Evolutionary conservation across 2,329 filamentous ascomycete genomes (phyloP).

Genomic region (Sarocladium oryzae): DNA sequence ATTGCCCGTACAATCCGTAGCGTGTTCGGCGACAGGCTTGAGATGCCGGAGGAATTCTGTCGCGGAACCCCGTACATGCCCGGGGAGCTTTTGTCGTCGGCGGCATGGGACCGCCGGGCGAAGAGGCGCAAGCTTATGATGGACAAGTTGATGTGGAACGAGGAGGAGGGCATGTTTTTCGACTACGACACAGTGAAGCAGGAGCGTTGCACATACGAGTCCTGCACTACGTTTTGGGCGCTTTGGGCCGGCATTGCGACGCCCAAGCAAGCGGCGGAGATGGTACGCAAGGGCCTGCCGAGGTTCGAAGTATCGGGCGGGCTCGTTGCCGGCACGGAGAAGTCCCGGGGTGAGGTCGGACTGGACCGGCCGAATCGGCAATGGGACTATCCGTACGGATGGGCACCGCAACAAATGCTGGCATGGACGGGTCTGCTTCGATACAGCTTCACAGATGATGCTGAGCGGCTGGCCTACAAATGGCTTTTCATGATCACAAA

Average conservation of each 20-base stretch:
- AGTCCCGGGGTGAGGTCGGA: slow-evolving; percentile 74
- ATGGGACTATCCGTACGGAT: slow-evolving; percentile 98
- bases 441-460: slow-evolving; percentile 87
- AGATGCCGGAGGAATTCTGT: slow-evolving; percentile 79
- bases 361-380: slow-evolving; percentile 87
- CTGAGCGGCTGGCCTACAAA: slow-evolving; percentile 84
- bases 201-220: slow-evolving; percentile 78
- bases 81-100: slow-evolving; percentile 71
- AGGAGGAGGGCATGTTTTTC: slow-evolving; percentile 91
- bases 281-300: slow-evolving; percentile 77
- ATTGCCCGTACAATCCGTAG: slow-evolving; percentile 81
- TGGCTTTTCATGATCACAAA: slow-evolving; percentile 99
- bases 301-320: slow-evolving; percentile 85
- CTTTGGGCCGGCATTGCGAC: slow-evolving; percentile 90
- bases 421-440: slow-evolving; percentile 90
- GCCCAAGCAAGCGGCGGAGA: slow-evolving; percentile 74
- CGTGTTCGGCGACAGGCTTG: slow-evolving; percentile 74
- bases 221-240: slow-evolving; percentile 91
- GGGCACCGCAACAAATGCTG: slow-evolving; percentile 97
- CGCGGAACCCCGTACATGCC: slow-evolving; percentile 55
- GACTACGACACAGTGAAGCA: slow-evolving; percentile 88
- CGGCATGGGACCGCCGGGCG: slow-evolving; percentile 84
- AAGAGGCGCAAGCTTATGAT: slow-evolving; percentile 78
- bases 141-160: slow-evolving; percentile 91
- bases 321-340: slow-evolving; percentile 80